Evolutionary conservation across 257 asterid species (phyloP).

Genomic region (Salvia miltiorrhiza): DNA sequence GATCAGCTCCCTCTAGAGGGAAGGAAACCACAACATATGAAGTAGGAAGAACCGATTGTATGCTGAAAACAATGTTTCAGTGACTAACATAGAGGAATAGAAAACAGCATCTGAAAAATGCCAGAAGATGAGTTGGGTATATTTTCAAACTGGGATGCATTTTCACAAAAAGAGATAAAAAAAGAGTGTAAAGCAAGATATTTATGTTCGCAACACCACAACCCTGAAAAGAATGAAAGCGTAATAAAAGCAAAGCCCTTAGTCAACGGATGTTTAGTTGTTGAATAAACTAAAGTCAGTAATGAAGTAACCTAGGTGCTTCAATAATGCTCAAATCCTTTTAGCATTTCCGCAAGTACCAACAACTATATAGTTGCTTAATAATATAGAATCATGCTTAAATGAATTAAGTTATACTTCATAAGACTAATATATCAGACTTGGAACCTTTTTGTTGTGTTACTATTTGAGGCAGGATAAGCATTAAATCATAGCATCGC

Average conservation of each 20-base stretch:
- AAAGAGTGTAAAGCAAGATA: neutral
- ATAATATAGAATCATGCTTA: neutral
- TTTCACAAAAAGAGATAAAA: neutral
- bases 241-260: neutral
- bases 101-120: conserved; percentile 1
- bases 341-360: neutral
- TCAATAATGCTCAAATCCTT: neutral
- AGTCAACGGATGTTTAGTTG: neutral
- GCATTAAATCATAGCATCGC: neutral
- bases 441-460: neutral
- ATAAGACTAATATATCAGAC: neutral
- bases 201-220: conserved; percentile 4
- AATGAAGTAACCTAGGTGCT: neutral
- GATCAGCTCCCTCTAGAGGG: neutral
- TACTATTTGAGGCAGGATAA: conserved; percentile 6
- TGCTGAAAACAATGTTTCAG: neutral
- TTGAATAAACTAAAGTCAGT: neutral
- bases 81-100: neutral
- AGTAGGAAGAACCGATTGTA: neutral
- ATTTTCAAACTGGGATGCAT: neutral
- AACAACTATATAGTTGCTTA: neutral
- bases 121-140: neutral
- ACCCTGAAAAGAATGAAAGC: neutral
- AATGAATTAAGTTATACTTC: neutral
- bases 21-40: neutral